A percentile compares a stretch with the other conserved stretches of the same genome.
Evolutionary conservation across 371 early-diverging fungal genomes (phyloP).

Genomic region (Mucor indicus): DNA sequence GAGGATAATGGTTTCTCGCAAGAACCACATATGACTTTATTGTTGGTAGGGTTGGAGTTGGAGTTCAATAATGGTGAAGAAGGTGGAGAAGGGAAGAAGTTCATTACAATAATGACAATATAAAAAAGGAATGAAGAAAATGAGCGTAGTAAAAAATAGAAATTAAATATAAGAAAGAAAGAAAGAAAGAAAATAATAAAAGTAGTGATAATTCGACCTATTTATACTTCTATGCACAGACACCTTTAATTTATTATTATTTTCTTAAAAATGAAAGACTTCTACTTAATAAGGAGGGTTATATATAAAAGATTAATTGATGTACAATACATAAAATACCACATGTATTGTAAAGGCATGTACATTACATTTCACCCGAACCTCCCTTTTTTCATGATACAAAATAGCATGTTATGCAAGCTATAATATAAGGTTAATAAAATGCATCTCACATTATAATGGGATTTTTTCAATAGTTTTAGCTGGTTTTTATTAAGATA

Average conservation of each 20-base stretch:
- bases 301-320: too few relatives aligned
- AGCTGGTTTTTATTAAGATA: too few relatives aligned
- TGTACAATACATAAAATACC: constrained; percentile 4
- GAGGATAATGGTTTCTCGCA: constrained; percentile 38
- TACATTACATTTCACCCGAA: constrained; percentile 1
- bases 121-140: not conserved
- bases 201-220: not conserved
- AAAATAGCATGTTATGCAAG: too few relatives aligned
- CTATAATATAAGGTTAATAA: too few relatives aligned
- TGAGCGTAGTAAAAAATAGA: not conserved
- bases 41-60: not conserved
- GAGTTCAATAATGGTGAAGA: constrained; percentile 17
- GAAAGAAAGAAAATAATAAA: not conserved
- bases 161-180: not conserved
- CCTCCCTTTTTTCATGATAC: not conserved
- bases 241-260: not conserved
- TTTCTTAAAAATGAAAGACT: not conserved
- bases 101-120: constrained; percentile 13
- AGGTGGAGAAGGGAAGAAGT: constrained; percentile 41
- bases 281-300: too few relatives aligned
- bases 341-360: constrained; percentile 6
- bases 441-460: not conserved
- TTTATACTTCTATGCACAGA: constrained; percentile 7
- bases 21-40: constrained; percentile 41
- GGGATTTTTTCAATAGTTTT: too few relatives aligned